Conservation (phyloP, 768 basidiomycete genomes). For the Pulveroboletus sp. region DNA sequence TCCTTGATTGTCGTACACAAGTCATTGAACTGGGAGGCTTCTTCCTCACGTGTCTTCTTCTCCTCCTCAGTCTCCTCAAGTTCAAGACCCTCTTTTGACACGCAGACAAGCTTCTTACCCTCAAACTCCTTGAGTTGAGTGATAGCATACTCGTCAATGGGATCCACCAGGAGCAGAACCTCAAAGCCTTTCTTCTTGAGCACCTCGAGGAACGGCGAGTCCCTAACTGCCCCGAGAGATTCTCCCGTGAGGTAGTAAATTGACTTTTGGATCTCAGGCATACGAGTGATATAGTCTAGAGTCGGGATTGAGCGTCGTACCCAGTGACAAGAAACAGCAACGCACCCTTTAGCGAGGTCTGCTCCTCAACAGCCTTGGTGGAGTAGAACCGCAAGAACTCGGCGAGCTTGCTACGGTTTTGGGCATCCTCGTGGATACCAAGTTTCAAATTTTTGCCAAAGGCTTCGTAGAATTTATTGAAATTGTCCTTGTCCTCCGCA, state of each 20-base stretch:
- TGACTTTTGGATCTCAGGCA: constrained; percentile 98
- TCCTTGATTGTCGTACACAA: constrained; percentile 96
- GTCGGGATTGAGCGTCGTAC: background rate
- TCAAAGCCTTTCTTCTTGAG: constrained; percentile 99
- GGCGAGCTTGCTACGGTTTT: constrained; percentile 98
- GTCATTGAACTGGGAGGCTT: constrained; percentile 76
- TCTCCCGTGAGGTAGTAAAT: constrained; percentile 99
- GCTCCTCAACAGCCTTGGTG: constrained; percentile 89
- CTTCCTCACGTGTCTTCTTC: constrained; percentile 86
- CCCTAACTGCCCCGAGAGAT: constrained; percentile 82
- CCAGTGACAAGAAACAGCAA: background rate
- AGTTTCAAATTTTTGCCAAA: constrained; percentile 99
- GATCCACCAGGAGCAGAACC: constrained; percentile 94
- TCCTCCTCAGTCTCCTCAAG: constrained; percentile 99
- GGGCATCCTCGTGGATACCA: constrained; percentile 97
- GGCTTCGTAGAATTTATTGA: constrained; percentile 92
- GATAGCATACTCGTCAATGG: constrained; percentile 98
- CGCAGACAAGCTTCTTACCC: constrained; percentile 93
- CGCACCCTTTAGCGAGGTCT: constrained; percentile 87
- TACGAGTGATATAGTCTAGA: constrained; percentile 96
- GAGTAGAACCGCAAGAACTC: constrained; percentile 99
- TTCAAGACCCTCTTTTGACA: constrained; percentile 98
- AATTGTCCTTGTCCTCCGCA: constrained; percentile 99
- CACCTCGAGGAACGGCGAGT: constrained; percentile 98
- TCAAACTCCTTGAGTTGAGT: constrained; percentile 99